Conservation (phyloP, 441 rosid species). For the Corymbia calophylla region DNA sequence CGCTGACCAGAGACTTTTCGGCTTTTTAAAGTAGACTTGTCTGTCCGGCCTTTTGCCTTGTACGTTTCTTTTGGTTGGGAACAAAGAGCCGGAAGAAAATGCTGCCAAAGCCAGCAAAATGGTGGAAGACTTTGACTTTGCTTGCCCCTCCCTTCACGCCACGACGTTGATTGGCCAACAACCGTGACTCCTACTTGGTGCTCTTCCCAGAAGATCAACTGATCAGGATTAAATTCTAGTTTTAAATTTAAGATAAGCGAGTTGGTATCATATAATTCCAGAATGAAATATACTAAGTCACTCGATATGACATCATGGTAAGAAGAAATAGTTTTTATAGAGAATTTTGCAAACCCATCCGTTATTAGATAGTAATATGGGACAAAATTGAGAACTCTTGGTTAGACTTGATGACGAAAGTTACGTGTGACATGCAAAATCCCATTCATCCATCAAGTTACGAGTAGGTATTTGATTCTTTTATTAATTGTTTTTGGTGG, state of each 20-base stretch:
- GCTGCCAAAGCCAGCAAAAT: neutral
- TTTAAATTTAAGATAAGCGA: neutral
- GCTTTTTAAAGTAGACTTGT: neutral
- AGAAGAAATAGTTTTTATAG: neutral
- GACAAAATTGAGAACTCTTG: neutral
- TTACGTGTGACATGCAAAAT: neutral
- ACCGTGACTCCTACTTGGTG: accelerated
- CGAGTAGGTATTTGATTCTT: accelerated
- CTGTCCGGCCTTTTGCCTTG: neutral
- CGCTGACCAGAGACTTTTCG: neutral
- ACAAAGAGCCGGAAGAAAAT: neutral
- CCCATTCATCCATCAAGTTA: neutral
- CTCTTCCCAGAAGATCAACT: neutral
- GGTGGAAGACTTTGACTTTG: neutral
- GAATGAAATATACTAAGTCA: neutral
- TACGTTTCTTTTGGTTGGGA: neutral
- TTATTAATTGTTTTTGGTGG: neutral
- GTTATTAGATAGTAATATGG: neutral
- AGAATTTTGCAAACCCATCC: neutral
- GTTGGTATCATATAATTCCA: neutral
- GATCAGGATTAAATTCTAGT: neutral
- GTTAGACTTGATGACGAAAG: accelerated
- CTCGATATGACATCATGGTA: neutral
- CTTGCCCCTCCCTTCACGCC: neutral
- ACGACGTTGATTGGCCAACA: neutral